A percentile compares a stretch with the other conserved stretches of the same genome.
Conservation (phyloP, 257 asterid species). For the Capsicum baccatum region DNA sequence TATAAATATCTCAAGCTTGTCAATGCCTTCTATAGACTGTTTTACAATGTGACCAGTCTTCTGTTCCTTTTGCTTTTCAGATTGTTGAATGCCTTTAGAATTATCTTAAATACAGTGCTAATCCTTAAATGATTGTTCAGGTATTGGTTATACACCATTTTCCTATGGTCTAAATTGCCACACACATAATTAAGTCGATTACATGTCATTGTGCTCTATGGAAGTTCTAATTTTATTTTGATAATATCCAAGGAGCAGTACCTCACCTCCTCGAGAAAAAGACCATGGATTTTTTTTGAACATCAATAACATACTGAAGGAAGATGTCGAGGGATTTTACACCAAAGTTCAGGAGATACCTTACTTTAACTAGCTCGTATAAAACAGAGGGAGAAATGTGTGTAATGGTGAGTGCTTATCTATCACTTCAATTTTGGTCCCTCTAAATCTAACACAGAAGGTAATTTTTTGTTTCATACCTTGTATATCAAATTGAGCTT, state of each 20-base stretch:
- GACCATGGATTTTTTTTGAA: constrained; percentile 48
- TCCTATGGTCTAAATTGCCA: neutral
- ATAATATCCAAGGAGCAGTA: constrained; percentile 59
- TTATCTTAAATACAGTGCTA: constrained; percentile 56
- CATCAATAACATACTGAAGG: constrained; percentile 50
- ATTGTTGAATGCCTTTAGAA: constrained; percentile 52
- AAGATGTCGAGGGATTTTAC: constrained; percentile 56
- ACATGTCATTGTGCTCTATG: neutral
- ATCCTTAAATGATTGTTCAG: constrained; percentile 63
- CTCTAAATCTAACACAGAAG: neutral
- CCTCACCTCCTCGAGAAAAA: constrained; percentile 64
- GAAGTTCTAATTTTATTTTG: neutral
- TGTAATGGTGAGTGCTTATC: constrained; percentile 49
- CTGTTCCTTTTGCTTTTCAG: constrained; percentile 42
- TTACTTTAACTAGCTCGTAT: constrained; percentile 42
- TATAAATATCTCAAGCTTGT: neutral
- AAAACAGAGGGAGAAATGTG: constrained; percentile 84
- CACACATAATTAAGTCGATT: neutral
- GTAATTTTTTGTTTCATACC: neutral
- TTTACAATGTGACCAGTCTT: neutral
- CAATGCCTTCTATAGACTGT: neutral
- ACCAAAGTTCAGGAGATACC: constrained; percentile 52
- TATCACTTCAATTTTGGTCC: neutral
- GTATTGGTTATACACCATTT: constrained; percentile 29
- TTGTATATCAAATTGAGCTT: constrained; percentile 57